Percentiles rank a stretch among this genome's conserved stretches.
Evolutionary conservation across 345 rosid species (phyloP).

Genomic region (Acer negundo): DNA sequence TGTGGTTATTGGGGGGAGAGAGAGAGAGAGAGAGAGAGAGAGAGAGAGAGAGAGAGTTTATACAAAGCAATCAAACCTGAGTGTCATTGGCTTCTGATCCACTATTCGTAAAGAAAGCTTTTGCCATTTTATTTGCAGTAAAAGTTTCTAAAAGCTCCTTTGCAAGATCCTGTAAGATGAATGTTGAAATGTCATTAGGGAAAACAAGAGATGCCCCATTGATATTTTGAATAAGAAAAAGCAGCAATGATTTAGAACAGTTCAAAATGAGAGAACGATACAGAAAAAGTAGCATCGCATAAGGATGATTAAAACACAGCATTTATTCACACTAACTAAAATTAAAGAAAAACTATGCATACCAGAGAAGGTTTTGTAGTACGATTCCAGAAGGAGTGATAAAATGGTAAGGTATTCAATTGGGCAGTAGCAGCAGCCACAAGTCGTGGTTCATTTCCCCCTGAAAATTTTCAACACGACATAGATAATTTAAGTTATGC

Average conservation of each 20-base stretch:
- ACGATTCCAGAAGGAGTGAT: slow-evolving; percentile 98
- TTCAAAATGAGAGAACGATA: neutral
- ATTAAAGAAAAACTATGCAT: slow-evolving; percentile 17
- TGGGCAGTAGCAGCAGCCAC: slow-evolving; percentile 81
- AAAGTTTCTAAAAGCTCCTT: slow-evolving; percentile 79
- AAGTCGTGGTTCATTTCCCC: slow-evolving; percentile 89
- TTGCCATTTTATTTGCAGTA: slow-evolving; percentile 84
- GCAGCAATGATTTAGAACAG: neutral
- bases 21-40: neutral
- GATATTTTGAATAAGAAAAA: slow-evolving; percentile 11
- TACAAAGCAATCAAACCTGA: slow-evolving; percentile 51
- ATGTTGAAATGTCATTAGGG: slow-evolving; percentile 4
- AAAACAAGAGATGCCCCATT: slow-evolving; percentile 9
- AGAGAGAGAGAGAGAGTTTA: neutral
- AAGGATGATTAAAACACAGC: neutral
- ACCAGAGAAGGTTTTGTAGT: slow-evolving; percentile 97
- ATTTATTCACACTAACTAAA: slow-evolving; percentile 1
- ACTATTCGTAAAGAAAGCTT: slow-evolving; percentile 87
- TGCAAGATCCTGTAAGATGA: slow-evolving; percentile 82
- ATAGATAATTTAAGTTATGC: slow-evolving; percentile 9
- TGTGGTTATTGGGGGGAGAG: neutral
- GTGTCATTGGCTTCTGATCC: slow-evolving; percentile 99
- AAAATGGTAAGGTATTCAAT: slow-evolving; percentile 80
- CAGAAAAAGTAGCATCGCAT: neutral
- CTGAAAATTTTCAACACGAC: slow-evolving; percentile 41